These are phyloP conservation scores for Hordeum vulgare DNA, from an alignment of 176 grass and related monocot species.

Conservation along the genomic window MorexV3_pseudomolecules_assembly NC_058518.1:213285117-213285616, in stretches of 20 bases:
- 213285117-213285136: neutral
- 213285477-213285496: neutral
- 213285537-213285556: neutral
- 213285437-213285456: neutral
- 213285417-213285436: neutral
- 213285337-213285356: too few relatives aligned
- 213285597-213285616: slow-evolving; percentile 43
- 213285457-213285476: neutral
- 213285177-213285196: too few relatives aligned
- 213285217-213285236: too few relatives aligned
- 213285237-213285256: too few relatives aligned
- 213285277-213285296: too few relatives aligned
- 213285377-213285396: neutral
- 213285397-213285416: slow-evolving; percentile 21
- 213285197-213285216: too few relatives aligned
- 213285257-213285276: too few relatives aligned
- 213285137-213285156: neutral
- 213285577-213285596: neutral
- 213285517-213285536: too few relatives aligned
- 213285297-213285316: too few relatives aligned
- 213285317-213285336: too few relatives aligned
- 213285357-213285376: slow-evolving; percentile 10
- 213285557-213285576: slow-evolving; percentile 10
- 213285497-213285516: too few relatives aligned
- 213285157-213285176: neutral